Evolutionary conservation across 768 basidiomycete genomes (phyloP), one percentile per base, ranked within the genome.

Genomic region (Gloeopeniophorella convolvens): DNA sequence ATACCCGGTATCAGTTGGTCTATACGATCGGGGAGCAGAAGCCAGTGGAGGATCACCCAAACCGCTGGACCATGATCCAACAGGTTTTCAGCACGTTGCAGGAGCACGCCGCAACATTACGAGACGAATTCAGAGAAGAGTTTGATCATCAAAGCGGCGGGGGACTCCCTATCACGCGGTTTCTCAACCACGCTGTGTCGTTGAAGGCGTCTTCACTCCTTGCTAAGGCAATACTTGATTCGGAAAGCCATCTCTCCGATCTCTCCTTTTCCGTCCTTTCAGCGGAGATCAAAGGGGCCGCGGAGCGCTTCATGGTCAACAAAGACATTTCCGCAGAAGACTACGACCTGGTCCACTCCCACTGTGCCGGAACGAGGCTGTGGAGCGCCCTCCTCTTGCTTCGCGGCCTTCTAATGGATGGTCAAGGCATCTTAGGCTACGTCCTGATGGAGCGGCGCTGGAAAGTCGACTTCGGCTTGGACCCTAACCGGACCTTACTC

Each of bases 381-480:
- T 75, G 72, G 72, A 63, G 60, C 18, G 54, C 57, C 18, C 42
- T 78, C 18, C 63, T 78, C 1, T 63, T 77, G 1, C 63, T 73
- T 7, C 70, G 75, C 0, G 77, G 77, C 4, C 60, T 78, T 1
- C 48, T 79, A 27, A 69, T 64, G 0, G 62, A 65, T 2, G 33
- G 45, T 6, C 23, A 30, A 32, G 72, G 70, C 0, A 67, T 79
- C 7, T 60, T 79, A 3, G 28, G 59, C 2, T 69, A 70, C 41
- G 60, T 62, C 1, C 58, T 79, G 0, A 60, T 58, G 30, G 63
- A 68, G 30, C 65, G 64, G 35, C 68, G 74, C 5, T 79, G 74
- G 74, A 61, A 76, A 21, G 77, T 78, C 0, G 71, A 78, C 41
- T 79, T 75, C 51, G 77, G 77, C 1, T 66, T 76, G 5, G 72